These are phyloP conservation scores for Colletotrichum camelliae DNA, from an alignment of 2,329 filamentous ascomycete genomes.

Conservation along the genomic window DNA sequence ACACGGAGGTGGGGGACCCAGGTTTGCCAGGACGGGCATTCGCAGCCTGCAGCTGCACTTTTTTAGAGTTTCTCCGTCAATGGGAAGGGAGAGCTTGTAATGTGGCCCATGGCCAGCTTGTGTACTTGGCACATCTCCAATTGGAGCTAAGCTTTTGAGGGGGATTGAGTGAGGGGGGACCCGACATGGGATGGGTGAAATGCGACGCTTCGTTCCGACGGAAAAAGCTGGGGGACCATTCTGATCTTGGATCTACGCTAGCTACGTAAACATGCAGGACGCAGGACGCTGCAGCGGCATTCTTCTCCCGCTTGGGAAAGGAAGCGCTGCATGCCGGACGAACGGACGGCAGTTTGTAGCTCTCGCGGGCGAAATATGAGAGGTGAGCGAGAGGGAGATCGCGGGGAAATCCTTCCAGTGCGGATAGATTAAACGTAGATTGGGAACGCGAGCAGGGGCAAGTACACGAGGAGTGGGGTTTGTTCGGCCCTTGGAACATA, in stretches of 20 bases:
- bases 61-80: slow-evolving; percentile 19
- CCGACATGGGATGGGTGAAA: background rate
- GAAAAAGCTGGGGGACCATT: background rate
- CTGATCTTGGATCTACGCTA: background rate
- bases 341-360: slow-evolving; percentile 3
- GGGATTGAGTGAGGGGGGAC: too few species aligned
- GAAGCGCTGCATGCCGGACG: background rate
- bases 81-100: background rate
- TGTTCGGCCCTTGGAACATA: background rate
- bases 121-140: background rate
- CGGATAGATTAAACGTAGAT: background rate
- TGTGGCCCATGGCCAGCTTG: background rate
- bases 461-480: background rate
- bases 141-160: background rate
- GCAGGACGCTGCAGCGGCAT: background rate
- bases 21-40: background rate
- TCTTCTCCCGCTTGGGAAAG: background rate
- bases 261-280: background rate
- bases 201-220: background rate
- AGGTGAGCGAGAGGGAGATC: background rate
- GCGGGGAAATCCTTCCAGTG: background rate
- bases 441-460: background rate
- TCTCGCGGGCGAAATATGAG: background rate
- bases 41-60: background rate
- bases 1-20: background rate